Conservation (phyloP, 2,329 filamentous ascomycete genomes). For the Periconia macrospinosa region DNA sequence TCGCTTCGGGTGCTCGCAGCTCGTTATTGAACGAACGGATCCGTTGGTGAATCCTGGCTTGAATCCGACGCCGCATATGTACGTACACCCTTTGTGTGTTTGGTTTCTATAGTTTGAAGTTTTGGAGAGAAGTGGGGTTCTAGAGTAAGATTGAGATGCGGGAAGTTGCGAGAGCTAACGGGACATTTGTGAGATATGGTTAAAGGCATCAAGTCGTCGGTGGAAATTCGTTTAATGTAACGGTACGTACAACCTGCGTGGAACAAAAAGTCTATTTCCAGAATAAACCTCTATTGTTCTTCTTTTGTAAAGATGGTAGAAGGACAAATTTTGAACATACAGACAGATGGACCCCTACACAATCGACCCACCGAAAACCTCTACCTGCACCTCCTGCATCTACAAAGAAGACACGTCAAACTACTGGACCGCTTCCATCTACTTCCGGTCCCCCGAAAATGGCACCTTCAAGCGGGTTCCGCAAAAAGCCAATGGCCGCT, state of each 20-base stretch:
- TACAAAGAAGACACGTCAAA: constrained; percentile 38
- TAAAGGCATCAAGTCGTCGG: constrained; percentile 10
- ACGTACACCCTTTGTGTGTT: background rate
- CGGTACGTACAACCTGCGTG: constrained; percentile 3
- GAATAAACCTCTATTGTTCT: no score
- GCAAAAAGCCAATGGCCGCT: constrained; percentile 38
- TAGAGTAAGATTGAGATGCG: background rate
- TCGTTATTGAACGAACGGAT: constrained; percentile 19
- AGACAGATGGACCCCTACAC: constrained; percentile 20
- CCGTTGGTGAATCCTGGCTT: constrained; percentile 18
- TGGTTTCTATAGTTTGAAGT: no score
- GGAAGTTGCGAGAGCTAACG: background rate
- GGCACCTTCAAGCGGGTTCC: constrained; percentile 37
- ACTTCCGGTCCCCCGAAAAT: constrained; percentile 35
- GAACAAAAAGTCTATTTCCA: no score
- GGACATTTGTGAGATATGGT: background rate
- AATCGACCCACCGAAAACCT: constrained; percentile 17
- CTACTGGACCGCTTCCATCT: constrained; percentile 38
- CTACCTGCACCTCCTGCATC: constrained; percentile 23
- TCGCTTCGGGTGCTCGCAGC: constrained; percentile 21
- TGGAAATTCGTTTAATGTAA: constrained; percentile 15
- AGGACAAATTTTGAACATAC: background rate
- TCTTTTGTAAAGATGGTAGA: no score
- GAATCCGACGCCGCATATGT: constrained; percentile 15
- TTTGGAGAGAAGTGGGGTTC: no score